phyloP scores from a whole-genome alignment of 148 eudicot species.

The Nepenthes gracilis region DNA sequence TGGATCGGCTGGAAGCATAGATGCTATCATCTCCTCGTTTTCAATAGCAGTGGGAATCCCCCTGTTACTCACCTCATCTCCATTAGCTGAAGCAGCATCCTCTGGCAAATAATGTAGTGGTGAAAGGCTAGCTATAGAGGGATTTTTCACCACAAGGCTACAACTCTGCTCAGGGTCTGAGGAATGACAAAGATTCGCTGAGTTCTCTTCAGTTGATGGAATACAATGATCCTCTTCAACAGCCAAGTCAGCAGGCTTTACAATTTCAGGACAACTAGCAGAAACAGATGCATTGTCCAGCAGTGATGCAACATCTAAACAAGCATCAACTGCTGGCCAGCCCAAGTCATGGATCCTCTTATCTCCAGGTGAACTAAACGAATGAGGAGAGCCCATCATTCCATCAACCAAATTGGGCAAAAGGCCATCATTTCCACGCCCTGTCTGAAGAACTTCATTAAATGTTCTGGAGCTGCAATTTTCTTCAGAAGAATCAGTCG shows the following conservation, averaged over 20 bases:
- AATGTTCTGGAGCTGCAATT: too few species aligned
- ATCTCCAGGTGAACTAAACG: too few species aligned
- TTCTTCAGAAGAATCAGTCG: too few species aligned
- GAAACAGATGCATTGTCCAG: neutral
- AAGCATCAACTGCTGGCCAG: constrained; percentile 14
- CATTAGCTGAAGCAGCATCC: too few species aligned
- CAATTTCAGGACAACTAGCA: constrained; percentile 1
- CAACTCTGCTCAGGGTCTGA: neutral
- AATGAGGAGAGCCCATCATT: too few species aligned
- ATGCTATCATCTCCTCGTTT: neutral
- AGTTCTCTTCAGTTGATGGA: constrained; percentile 12
- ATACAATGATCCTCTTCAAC: constrained; percentile 11
- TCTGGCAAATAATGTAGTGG: too few species aligned
- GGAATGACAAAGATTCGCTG: constrained; percentile 6
- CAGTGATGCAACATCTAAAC: constrained; percentile 5
- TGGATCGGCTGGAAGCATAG: constrained; percentile 5
- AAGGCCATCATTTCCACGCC: too few species aligned
- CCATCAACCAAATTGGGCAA: too few species aligned
- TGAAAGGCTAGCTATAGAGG: too few species aligned
- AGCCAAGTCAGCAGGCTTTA: constrained; percentile 11
- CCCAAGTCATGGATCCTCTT: constrained; percentile 1
- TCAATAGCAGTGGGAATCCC: neutral
- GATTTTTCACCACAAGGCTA: neutral
- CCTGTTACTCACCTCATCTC: too few species aligned
- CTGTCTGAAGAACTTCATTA: too few species aligned